phyloP scores from a whole-genome alignment of 2,329 filamentous ascomycete species.

The Didymella pomorum region DNA sequence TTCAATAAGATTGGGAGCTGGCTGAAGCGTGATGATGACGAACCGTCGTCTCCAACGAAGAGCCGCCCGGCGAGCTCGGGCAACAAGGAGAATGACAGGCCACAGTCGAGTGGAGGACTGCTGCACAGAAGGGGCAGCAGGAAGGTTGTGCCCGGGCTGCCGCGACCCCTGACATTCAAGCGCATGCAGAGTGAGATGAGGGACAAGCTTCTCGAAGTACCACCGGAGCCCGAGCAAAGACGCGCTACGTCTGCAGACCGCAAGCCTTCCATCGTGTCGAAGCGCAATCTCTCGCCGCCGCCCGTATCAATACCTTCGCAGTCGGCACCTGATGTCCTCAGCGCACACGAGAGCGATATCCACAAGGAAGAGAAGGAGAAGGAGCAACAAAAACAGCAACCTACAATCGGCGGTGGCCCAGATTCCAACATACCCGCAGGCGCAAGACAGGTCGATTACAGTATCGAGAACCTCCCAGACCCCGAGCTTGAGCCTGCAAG shows the following conservation, averaged over 20 bases:
- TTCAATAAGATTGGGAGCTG: conserved; percentile 53
- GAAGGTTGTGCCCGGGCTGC: conserved; percentile 79
- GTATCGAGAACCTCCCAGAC: conserved; percentile 25
- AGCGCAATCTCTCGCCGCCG: conserved; percentile 55
- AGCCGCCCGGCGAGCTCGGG: conserved; percentile 9
- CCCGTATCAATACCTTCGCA: conserved; percentile 47
- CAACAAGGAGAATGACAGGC: conserved; percentile 47
- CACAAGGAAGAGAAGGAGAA: conserved; percentile 33
- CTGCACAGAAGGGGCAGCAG: conserved; percentile 49
- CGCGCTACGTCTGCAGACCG: conserved; percentile 75
- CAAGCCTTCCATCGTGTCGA: conserved; percentile 68
- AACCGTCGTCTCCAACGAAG: conserved; percentile 31
- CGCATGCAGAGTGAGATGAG: conserved; percentile 83
- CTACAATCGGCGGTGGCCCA: conserved; percentile 42
- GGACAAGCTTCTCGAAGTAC: conserved; percentile 72
- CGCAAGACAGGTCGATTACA: conserved; percentile 47
- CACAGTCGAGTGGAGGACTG: conserved; percentile 45
- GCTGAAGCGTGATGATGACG: conserved; percentile 52
- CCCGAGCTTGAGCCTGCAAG: conserved; percentile 26
- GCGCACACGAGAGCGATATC: conserved; percentile 37
- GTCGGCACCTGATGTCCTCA: conserved; percentile 52
- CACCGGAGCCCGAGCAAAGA: conserved; percentile 70
- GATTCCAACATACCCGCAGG: conserved; percentile 47
- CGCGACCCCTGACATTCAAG: conserved; percentile 79
- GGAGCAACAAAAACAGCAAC: conserved; percentile 27